Conservation (phyloP, 805 yeast species). For the Hanseniaspora guilliermondii region DNA sequence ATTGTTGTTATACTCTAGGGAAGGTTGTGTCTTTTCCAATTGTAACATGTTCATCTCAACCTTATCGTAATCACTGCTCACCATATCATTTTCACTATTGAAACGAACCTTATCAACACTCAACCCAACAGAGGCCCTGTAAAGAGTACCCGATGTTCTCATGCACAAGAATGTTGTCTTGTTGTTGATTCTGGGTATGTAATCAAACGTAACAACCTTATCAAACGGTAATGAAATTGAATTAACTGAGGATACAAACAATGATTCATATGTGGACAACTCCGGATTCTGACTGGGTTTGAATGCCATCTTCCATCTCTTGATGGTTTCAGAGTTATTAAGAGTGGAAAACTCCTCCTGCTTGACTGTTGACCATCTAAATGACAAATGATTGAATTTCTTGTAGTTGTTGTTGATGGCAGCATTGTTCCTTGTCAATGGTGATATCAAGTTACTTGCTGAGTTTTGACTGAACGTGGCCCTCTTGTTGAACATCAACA, state of each 20-base stretch:
- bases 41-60: constrained; percentile 23
- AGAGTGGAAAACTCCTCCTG: constrained; percentile 67
- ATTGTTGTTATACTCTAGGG: constrained; percentile 22
- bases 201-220: constrained; percentile 75
- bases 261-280: constrained; percentile 32
- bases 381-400: constrained; percentile 50
- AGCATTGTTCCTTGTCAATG: not conserved
- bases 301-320: constrained; percentile 68
- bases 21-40: constrained; percentile 18
- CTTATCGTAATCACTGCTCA: constrained; percentile 36
- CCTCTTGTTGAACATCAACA: constrained; percentile 10
- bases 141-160: constrained; percentile 82
- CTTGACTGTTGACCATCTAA: constrained; percentile 52
- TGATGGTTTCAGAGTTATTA: constrained; percentile 61
- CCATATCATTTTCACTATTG: constrained; percentile 55
- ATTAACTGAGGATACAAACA: constrained; percentile 63
- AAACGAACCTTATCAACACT: constrained; percentile 51
- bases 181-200: constrained; percentile 46
- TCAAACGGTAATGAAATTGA: constrained; percentile 69
- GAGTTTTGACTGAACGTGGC: constrained; percentile 12
- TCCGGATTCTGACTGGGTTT: constrained; percentile 32
- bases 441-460: constrained; percentile 9
- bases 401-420: constrained; percentile 39
- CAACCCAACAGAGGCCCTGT: constrained; percentile 62
- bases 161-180: constrained; percentile 66